Evolutionary conservation across 1,139 yeast species (phyloP), one percentile per base, ranked within the genome.

Genomic region (Geotrichum candidum): DNA sequence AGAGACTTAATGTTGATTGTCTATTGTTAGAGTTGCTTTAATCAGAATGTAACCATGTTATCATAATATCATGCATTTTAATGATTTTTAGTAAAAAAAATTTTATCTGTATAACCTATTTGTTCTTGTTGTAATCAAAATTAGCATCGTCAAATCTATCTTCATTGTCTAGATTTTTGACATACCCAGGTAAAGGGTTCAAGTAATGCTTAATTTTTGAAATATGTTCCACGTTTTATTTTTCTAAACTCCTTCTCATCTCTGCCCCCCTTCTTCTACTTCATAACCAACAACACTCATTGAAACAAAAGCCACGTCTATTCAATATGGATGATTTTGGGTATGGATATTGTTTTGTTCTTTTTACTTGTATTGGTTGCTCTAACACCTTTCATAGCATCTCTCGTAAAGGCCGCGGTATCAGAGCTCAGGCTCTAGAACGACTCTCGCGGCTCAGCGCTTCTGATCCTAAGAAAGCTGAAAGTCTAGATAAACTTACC

Each of bases 371-470:
- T 23, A 18, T 50, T n/a, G 31, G 41, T 23, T 18, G 29, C 55
- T 59, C 46, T 55, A 18, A 27, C 35, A 18, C 9, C 7, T 13
- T 9, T 13, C 33, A 15, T 31, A 72, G 74, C 7, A 67, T 72
- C 29, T 66, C 71, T 48, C 71, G 73, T 58, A 67, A 66, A 48
- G 68, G 62, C 57, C 65, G 65, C 59, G 71, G 78, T 1, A 66
- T 88, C 33, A 80, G 94, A 63, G 82, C 83, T 13, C 82, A 78
- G 57, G 91, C 94, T 7, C 79, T 87, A 65, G 78, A 79, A 62
- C 83, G 81, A 68, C 69, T 82, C 60, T 79, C 83, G 0, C 68
- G 69, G 50, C 69, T 77, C 27, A 75, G 83, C 11, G 53, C 45
- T 46, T 77, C 77, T 23, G 61, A 65, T 48, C 54, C 65, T 13